Evolutionary conservation across 495 filamentous ascomycete species (phyloP).

Genomic region (Penicillium cinerascens): DNA sequence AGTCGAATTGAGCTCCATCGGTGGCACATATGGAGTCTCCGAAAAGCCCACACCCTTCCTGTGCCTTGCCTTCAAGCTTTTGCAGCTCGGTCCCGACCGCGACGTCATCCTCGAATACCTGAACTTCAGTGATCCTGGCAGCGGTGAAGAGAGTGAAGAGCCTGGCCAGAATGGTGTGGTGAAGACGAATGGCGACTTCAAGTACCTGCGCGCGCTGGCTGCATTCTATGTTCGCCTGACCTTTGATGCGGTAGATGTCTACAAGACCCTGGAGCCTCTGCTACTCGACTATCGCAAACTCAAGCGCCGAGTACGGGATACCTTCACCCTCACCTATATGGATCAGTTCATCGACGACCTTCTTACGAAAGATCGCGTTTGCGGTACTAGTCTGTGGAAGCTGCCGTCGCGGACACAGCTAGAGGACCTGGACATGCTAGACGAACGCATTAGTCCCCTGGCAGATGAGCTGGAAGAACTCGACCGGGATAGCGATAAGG

Average conservation of each 20-base stretch:
- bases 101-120: conserved; percentile 82
- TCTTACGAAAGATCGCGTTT: conserved; percentile 83
- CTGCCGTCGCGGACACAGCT: conserved; percentile 75
- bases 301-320: conserved; percentile 66
- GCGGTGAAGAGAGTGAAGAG: conserved; percentile 30
- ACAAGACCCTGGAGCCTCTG: conserved; percentile 74
- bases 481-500: conserved; percentile 60
- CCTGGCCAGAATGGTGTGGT: conserved; percentile 24
- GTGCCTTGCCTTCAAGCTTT: conserved; percentile 90
- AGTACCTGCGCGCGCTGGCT: conserved; percentile 84
- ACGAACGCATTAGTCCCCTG: conserved; percentile 79
- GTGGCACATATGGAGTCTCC: conserved; percentile 76
- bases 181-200: conserved; percentile 67
- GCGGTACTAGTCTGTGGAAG: conserved; percentile 90
- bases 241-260: conserved; percentile 76
- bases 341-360: conserved; percentile 94
- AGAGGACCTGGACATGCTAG: conserved; percentile 87
- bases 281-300: conserved; percentile 83
- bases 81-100: conserved; percentile 77
- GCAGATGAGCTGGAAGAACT: conserved; percentile 79
- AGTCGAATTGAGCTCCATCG: conserved; percentile 74
- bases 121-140: conserved; percentile 47
- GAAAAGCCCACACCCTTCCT: conserved; percentile 91
- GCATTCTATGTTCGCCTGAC: conserved; percentile 93
- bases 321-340: conserved; percentile 70